A percentile compares a stretch with the other conserved stretches of the same genome.
Evolutionary conservation across 2,329 filamentous ascomycete genomes (phyloP).

Genomic region (Penicillium sp.): DNA sequence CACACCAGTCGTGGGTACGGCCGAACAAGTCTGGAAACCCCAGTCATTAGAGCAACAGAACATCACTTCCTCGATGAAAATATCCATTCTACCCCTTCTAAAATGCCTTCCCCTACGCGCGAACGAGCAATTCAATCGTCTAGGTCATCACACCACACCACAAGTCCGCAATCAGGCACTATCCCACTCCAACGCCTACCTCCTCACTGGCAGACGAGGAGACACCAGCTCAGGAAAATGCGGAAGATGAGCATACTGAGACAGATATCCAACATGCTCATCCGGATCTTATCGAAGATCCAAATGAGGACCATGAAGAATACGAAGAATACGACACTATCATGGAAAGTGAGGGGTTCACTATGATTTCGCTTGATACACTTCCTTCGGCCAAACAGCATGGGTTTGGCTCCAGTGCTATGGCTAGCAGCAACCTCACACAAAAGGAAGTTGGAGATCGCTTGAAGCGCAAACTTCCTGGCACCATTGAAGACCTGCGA

Average conservation of each 20-base stretch:
- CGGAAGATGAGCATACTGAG: slow-evolving; percentile 1
- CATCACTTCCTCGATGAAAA: slow-evolving; percentile 29
- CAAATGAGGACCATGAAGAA: slow-evolving; percentile 47
- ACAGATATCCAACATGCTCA: slow-evolving; percentile 13
- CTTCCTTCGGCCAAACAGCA: slow-evolving; percentile 53
- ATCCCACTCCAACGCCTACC: slow-evolving; percentile 42
- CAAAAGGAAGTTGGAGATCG: slow-evolving; percentile 29
- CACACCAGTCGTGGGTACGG: slow-evolving; percentile 21
- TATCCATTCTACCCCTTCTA: slow-evolving; percentile 37
- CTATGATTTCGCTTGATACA: slow-evolving; percentile 59
- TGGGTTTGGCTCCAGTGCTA: slow-evolving; percentile 36
- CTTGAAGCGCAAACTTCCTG: slow-evolving; percentile 29
- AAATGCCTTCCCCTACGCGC: slow-evolving; percentile 35
- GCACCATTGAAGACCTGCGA: slow-evolving; percentile 19
- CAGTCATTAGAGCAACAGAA: slow-evolving; percentile 31
- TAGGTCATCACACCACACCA: slow-evolving; percentile 36
- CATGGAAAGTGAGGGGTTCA: slow-evolving; percentile 60
- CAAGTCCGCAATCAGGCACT: slow-evolving; percentile 37
- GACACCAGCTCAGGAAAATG: slow-evolving; percentile 17
- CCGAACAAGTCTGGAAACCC: slow-evolving; percentile 32
- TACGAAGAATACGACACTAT: slow-evolving; percentile 57
- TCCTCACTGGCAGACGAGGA: slow-evolving; percentile 44
- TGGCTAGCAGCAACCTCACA: slow-evolving; percentile 27
- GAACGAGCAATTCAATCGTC: slow-evolving; percentile 30
- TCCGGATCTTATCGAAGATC: slow-evolving; percentile 23